These are phyloP conservation scores for Mycena maculata DNA, from an alignment of 768 basidiomycete genomes.

Conservation along the genomic window DNA sequence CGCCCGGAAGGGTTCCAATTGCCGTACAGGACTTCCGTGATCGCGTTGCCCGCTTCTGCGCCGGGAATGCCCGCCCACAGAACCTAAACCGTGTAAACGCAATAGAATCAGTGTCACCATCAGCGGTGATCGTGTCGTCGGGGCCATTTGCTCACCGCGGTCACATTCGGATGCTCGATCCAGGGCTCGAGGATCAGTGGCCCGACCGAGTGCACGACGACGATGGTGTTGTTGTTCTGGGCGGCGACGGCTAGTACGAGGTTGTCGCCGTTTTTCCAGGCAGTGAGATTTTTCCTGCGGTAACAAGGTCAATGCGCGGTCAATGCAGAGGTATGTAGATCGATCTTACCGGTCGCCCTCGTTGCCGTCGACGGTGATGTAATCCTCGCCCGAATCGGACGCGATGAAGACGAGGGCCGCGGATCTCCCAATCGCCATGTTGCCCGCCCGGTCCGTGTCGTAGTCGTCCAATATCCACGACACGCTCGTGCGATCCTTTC, in stretches of 20 bases:
- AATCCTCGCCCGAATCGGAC: slow-evolving; percentile 86
- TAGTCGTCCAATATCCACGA: slow-evolving; percentile 80
- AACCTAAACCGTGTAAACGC: slow-evolving; percentile 47
- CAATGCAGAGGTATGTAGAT: not conserved
- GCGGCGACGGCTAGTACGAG: slow-evolving; percentile 77
- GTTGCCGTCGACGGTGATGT: slow-evolving; percentile 85
- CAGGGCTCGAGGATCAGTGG: slow-evolving; percentile 72
- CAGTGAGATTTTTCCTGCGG: slow-evolving; percentile 71
- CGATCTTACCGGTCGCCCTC: slow-evolving; percentile 69
- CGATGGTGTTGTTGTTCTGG: slow-evolving; percentile 78
- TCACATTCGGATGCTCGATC: slow-evolving; percentile 80
- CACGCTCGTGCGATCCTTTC: slow-evolving; percentile 71
- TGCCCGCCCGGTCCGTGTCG: slow-evolving; percentile 63
- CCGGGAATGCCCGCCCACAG: slow-evolving; percentile 79
- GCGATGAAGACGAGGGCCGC: slow-evolving; percentile 86
- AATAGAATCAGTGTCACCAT: not conserved
- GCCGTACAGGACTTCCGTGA: slow-evolving; percentile 81
- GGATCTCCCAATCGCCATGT: slow-evolving; percentile 60
- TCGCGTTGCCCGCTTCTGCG: slow-evolving; percentile 74
- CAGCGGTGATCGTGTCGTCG: slow-evolving; percentile 22
- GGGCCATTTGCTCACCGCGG: slow-evolving; percentile 58
- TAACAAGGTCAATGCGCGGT: not conserved
- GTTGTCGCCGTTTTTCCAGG: slow-evolving; percentile 79
- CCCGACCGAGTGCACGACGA: slow-evolving; percentile 73
- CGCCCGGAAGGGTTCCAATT: slow-evolving; percentile 75